phyloP scores from a whole-genome alignment of 371 early-diverging fungal species.

The Umbelopsis sp. region DNA sequence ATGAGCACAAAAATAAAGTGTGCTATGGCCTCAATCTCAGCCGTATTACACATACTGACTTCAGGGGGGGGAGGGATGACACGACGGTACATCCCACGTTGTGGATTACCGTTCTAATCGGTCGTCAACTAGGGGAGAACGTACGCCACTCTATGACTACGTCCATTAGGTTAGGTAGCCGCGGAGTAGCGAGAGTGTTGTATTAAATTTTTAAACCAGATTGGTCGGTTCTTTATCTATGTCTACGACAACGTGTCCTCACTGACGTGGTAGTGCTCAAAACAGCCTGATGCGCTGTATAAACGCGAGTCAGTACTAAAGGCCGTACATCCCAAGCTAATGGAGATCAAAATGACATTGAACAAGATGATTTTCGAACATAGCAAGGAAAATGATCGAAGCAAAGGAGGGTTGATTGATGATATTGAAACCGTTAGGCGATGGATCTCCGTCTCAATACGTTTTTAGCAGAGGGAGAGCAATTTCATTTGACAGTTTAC shows the following conservation, averaged over 20 bases:
- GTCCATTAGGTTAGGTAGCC: background rate
- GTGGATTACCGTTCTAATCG: background rate
- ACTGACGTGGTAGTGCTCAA: background rate
- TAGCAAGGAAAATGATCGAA: background rate
- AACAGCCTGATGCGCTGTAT: no score
- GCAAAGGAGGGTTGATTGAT: background rate
- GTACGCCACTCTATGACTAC: background rate
- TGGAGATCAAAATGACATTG: no score
- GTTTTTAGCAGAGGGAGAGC: background rate
- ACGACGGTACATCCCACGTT: background rate
- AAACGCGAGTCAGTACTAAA: no score
- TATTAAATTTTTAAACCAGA: no score
- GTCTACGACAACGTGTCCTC: no score
- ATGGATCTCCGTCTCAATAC: background rate
- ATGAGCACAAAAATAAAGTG: no score
- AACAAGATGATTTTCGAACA: no score
- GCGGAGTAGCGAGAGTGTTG: background rate
- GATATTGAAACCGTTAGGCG: background rate
- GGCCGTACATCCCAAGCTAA: no score
- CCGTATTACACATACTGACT: background rate
- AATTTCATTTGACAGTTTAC: background rate
- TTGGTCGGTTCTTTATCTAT: no score
- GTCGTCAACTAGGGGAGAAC: background rate
- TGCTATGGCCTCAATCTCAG: background rate
- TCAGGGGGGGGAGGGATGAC: background rate